phyloP scores from a whole-genome alignment of 75 land plant species.

The Selaginella moellendorffii region DNA sequence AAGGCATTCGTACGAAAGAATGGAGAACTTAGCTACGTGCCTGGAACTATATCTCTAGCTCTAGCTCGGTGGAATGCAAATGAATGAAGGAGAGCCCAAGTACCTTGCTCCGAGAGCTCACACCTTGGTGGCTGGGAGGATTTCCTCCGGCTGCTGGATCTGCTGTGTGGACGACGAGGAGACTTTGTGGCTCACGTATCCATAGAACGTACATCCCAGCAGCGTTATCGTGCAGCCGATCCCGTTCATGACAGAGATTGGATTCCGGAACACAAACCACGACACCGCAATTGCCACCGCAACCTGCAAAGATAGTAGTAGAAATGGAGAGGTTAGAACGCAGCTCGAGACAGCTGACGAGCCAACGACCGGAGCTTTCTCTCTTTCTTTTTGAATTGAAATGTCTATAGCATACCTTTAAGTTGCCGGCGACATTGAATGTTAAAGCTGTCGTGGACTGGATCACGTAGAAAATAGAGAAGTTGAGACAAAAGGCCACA shows the following conservation, averaged over 20 bases:
- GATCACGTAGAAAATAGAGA: constrained; percentile 93
- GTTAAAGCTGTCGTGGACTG: constrained; percentile 97
- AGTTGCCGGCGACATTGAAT: constrained; percentile 96
- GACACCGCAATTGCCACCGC: constrained; percentile 89
- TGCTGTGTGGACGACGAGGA: constrained; percentile 51
- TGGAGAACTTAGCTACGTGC: no score
- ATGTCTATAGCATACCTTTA: constrained; percentile 41
- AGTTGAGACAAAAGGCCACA: constrained; percentile 84
- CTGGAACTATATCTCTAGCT: no score
- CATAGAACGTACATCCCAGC: constrained; percentile 86
- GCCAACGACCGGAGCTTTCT: no score
- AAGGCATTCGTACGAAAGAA: no score
- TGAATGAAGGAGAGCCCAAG: no score
- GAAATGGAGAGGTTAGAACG: no score
- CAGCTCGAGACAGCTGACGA: no score
- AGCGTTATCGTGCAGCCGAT: constrained; percentile 80
- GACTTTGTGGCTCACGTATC: constrained; percentile 69
- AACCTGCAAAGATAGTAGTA: constrained; percentile 35
- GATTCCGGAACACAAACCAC: constrained; percentile 82
- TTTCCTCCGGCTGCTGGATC: not conserved
- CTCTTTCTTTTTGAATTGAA: not conserved
- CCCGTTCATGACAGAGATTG: constrained; percentile 69
- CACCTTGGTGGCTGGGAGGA: not conserved
- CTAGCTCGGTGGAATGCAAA: no score
- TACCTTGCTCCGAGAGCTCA: no score